phyloP scores from a whole-genome alignment of 2,329 filamentous ascomycete genomes.

The Cladorrhinum sp. region DNA sequence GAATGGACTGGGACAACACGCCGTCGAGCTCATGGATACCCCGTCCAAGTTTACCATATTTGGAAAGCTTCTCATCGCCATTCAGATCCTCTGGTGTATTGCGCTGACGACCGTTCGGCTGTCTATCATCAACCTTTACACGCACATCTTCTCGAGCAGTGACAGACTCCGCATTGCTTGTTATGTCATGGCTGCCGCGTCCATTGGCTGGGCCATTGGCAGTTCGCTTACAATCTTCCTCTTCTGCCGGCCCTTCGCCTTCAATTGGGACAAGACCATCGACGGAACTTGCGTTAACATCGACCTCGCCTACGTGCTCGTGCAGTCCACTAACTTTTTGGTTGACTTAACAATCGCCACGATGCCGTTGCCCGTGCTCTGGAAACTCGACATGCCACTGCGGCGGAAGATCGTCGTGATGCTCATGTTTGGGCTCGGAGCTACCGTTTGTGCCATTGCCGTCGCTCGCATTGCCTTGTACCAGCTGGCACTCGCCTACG shows the following conservation, averaged over 20 bases:
- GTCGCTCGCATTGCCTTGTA: neutral
- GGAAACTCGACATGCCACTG: neutral
- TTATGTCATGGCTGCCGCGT: neutral
- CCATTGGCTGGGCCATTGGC: neutral
- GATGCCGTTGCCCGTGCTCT: neutral
- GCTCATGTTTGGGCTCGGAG: neutral
- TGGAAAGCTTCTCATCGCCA: neutral
- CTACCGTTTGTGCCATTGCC: neutral
- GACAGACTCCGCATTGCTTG: neutral
- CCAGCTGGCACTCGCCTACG: neutral
- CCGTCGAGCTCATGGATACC: neutral
- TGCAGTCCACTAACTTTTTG: neutral
- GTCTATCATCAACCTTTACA: neutral
- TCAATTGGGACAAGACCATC: neutral
- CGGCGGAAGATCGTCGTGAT: neutral
- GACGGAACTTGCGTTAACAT: neutral
- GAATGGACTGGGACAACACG: neutral
- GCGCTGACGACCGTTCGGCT: neutral
- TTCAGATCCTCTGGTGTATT: neutral
- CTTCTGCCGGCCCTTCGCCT: neutral
- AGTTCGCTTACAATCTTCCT: neutral
- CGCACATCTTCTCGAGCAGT: neutral
- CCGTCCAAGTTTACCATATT: neutral
- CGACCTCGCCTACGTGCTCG: neutral
- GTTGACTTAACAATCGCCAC: neutral